Conservation (phyloP, 495 filamentous ascomycete genomes). For the Hypoxylon crocopeplum region DNA sequence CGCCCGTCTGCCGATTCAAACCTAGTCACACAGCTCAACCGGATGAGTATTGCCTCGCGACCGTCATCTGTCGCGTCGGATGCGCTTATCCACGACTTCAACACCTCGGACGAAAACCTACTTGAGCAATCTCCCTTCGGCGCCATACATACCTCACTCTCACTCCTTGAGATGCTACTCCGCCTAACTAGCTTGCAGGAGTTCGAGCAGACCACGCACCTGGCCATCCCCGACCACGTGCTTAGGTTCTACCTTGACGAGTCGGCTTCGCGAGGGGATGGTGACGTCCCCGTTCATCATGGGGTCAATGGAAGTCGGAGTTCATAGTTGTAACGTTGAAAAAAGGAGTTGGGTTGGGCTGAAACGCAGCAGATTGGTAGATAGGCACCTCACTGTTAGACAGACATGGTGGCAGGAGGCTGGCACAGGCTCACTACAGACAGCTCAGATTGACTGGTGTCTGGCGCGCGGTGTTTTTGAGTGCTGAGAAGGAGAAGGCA, state of each 20-base stretch:
- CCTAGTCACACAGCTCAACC: constrained; percentile 49
- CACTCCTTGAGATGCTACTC: constrained; percentile 91
- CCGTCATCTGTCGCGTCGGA: constrained; percentile 26
- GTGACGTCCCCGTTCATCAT: constrained; percentile 20
- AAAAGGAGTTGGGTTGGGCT: too few species aligned
- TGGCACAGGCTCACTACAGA: too few species aligned
- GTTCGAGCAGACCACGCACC: constrained; percentile 91
- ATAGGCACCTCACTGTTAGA: too few species aligned
- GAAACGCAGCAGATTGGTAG: too few species aligned
- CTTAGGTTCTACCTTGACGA: constrained; percentile 94
- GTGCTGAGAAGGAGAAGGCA: too few species aligned
- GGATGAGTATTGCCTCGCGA: constrained; percentile 46
- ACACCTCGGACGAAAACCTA: constrained; percentile 14
- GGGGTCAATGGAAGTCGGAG: constrained; percentile 1
- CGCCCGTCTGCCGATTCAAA: constrained; percentile 47
- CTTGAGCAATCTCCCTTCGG: constrained; percentile 49
- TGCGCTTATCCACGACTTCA: constrained; percentile 1
- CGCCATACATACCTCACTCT: constrained; percentile 80
- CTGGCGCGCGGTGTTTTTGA: too few species aligned
- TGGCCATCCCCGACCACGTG: constrained; percentile 93
- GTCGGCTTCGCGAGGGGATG: constrained; percentile 52
- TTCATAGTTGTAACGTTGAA: neutral
- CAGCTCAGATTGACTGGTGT: too few species aligned
- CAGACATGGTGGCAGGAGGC: too few species aligned
- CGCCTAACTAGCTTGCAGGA: constrained; percentile 94